phyloP scores from a whole-genome alignment of 441 rosid species.

The Isatis lusitanica region DNA sequence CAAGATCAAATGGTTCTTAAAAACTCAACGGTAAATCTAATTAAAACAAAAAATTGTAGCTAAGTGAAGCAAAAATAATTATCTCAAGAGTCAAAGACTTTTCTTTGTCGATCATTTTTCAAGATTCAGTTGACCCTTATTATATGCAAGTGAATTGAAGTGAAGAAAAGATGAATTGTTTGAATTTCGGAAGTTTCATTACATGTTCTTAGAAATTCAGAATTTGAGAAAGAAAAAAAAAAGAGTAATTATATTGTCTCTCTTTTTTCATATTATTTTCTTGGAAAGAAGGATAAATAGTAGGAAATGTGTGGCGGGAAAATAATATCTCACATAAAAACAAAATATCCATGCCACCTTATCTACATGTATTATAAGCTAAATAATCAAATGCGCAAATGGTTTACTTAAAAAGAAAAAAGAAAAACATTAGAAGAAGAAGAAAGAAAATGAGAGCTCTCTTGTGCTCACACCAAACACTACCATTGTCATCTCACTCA shows the following conservation, averaged over 20 bases:
- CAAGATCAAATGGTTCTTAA: constrained; percentile 23
- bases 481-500: constrained; percentile 21
- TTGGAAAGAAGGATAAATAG: constrained; percentile 10
- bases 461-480: constrained; percentile 29
- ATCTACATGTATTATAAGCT: constrained; percentile 33
- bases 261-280: not conserved
- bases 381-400: not conserved
- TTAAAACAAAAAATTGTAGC: not conserved
- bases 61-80: not conserved
- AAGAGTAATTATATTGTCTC: too few species aligned
- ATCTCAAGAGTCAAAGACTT: not conserved
- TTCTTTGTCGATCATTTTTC: not conserved
- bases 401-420: not conserved
- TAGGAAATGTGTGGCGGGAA: constrained; percentile 23
- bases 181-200: not conserved
- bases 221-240: not conserved
- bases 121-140: not conserved
- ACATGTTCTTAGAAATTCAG: not conserved
- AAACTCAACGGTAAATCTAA: not conserved
- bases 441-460: constrained; percentile 46
- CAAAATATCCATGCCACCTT: constrained; percentile 25
- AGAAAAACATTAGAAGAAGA: not conserved
- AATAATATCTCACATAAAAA: constrained; percentile 22
- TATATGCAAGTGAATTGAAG: not conserved
- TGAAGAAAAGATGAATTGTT: not conserved